Evolutionary conservation across 139 green algal genomes (phyloP), one percentile per base, ranked within the genome.

Genomic region (Picochlorum sp.): DNA sequence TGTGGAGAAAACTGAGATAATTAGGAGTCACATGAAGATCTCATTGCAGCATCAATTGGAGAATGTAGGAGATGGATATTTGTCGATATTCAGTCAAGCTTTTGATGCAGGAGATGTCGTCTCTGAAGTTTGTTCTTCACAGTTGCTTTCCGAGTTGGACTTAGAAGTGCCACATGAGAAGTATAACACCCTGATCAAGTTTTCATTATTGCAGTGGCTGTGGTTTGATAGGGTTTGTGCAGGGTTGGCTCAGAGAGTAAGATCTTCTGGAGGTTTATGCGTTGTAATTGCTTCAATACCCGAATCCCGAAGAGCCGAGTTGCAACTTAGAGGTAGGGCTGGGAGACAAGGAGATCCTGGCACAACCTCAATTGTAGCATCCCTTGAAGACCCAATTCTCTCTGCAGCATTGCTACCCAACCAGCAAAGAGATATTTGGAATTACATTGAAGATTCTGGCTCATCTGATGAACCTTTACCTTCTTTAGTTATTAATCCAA

Each of bases 331-430:
- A 7, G 87, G 78, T 5, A 61, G 86, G 1, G 79, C 86, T n/a
- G 86, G 61, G 26, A 66, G 61, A 61, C 81, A 90, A 70, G 86
- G 86, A 0, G 86, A 93, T 66, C 84, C 85, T 0, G 86, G 86
- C 28, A 71, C 83, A 59, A 85, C 78, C 1, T 54, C 75, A 34
- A 68, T 83, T 49, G 30, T 94, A 47, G 70, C 74, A 49, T 75
- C 81, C 34, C 20, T 81, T 23, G 57, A 73, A 6, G 67, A 92
- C 71, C 67, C 69, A 18, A 24, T 79, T 7, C 57, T 85, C 5
- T 4, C 7, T 4, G 21, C 26, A 18, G 45, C 37, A 18, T 23
- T 32, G 28, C 18, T n/a, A 18, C 28, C 26, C 4, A 44, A 16
- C 9, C 24, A 62, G 18, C 16, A 50, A 32, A 44, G 21, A 32